Evolutionary conservation across 179 eudicot species (phyloP).

Genomic region (Patellifolia procumbens): DNA sequence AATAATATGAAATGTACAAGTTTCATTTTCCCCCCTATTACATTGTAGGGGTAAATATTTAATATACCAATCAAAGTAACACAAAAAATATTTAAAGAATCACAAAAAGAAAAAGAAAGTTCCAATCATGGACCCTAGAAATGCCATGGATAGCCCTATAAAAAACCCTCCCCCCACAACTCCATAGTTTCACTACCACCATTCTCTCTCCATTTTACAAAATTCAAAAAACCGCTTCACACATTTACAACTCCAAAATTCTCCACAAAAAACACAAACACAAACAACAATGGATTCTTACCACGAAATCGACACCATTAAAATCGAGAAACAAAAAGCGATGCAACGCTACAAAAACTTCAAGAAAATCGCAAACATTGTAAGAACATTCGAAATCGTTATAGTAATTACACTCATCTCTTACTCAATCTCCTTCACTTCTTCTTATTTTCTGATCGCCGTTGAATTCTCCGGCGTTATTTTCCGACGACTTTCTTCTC

Average conservation of each 20-base stretch:
- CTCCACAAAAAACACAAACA: background rate
- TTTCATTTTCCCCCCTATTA: background rate
- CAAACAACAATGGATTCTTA: slow-evolving; percentile 28
- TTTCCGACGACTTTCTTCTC: slow-evolving; percentile 26
- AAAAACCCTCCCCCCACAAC: slow-evolving; percentile 16
- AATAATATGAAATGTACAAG: background rate
- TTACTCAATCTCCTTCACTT: slow-evolving; percentile 55
- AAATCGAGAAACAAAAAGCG: slow-evolving; percentile 59
- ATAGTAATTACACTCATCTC: slow-evolving; percentile 43
- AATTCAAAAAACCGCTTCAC: slow-evolving; percentile 18
- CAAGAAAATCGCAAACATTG: slow-evolving; percentile 36
- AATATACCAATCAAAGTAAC: background rate
- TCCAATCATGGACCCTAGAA: slow-evolving; percentile 18
- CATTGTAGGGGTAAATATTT: background rate
- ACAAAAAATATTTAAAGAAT: too few relatives aligned
- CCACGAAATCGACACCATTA: slow-evolving; percentile 33
- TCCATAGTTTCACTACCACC: background rate
- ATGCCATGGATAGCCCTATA: slow-evolving; percentile 24
- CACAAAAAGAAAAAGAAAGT: background rate
- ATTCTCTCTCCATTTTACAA: slow-evolving; percentile 3
- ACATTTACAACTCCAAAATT: background rate
- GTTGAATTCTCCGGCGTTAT: slow-evolving; percentile 23
- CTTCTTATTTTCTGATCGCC: slow-evolving; percentile 40
- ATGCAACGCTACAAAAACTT: slow-evolving; percentile 44
- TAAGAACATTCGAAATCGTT: slow-evolving; percentile 38